phyloP scores from a whole-genome alignment of 2,329 filamentous ascomycete species.

The Thermothelomyces thermophilus region DNA sequence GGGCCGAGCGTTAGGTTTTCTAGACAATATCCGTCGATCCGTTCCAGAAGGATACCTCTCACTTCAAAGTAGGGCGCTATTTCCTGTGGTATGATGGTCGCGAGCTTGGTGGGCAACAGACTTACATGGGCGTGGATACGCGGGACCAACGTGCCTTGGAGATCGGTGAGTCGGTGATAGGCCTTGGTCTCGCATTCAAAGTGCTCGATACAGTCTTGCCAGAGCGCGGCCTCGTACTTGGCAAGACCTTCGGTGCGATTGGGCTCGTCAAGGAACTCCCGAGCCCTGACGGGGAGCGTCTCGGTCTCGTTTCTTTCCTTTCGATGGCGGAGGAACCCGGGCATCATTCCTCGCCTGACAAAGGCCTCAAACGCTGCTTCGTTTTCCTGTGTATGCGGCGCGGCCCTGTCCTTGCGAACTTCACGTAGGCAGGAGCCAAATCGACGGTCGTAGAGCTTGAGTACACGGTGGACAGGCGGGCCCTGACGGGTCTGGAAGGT shows the following conservation, averaged over 20 bases:
- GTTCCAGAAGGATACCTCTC: constrained; percentile 7
- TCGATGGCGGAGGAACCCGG: constrained; percentile 1
- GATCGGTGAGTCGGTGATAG: constrained; percentile 5
- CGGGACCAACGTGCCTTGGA: constrained; percentile 3
- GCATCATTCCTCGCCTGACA: constrained; percentile 8
- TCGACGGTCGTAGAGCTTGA: constrained; percentile 14
- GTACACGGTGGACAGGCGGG: not conserved
- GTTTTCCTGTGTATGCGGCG: constrained; percentile 1
- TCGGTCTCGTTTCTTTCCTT: constrained; percentile 1
- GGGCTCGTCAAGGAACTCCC: constrained; percentile 4
- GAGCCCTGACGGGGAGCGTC: not conserved
- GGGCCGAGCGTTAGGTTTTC: not conserved
- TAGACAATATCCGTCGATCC: constrained; percentile 7
- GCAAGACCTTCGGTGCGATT: constrained; percentile 2
- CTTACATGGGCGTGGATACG: constrained; percentile 3
- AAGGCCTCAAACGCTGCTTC: constrained; percentile 6
- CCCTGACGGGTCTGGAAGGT: constrained; percentile 4
- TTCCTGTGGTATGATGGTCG: constrained; percentile 1
- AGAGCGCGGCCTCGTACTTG: constrained; percentile 10
- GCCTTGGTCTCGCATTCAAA: constrained; percentile 12
- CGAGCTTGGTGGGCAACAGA: constrained; percentile 1
- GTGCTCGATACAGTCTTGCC: constrained; percentile 5
- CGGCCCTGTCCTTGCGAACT: not conserved
- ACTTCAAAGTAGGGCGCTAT: constrained; percentile 6
- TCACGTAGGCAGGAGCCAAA: constrained; percentile 2